Conservation (phyloP, 768 basidiomycete species). For the Mycena metata region DNA sequence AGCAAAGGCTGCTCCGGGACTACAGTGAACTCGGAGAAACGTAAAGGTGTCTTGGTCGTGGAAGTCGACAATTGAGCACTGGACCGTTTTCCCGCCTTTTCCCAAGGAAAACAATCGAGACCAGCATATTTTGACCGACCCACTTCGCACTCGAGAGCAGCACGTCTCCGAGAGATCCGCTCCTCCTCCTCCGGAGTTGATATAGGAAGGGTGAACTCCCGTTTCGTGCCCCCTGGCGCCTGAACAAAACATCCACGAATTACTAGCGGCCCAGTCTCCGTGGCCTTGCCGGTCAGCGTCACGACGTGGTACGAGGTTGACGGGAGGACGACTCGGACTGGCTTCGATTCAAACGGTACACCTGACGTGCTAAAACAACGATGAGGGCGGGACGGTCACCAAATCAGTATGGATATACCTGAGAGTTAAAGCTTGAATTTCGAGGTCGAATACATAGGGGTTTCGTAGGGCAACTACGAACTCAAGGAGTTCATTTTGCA, state of each 20-base stretch:
- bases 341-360: slow-evolving; percentile 75
- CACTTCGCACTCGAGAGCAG: slow-evolving; percentile 72
- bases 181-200: slow-evolving; percentile 80
- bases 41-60: slow-evolving; percentile 47
- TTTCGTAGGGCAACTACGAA: slow-evolving; percentile 89
- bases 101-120: slow-evolving; percentile 77
- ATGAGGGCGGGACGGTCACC: slow-evolving; percentile 8
- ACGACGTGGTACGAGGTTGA: slow-evolving; percentile 82
- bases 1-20: slow-evolving; percentile 90
- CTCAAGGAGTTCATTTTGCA: slow-evolving; percentile 88
- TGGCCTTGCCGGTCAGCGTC: slow-evolving; percentile 75
- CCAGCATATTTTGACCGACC: slow-evolving; percentile 83
- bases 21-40: slow-evolving; percentile 85
- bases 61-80: slow-evolving; percentile 29
- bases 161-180: slow-evolving; percentile 66
- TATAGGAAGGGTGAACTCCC: slow-evolving; percentile 84
- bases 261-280: slow-evolving; percentile 72
- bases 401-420: slow-evolving; percentile 64
- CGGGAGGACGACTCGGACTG: slow-evolving; percentile 75
- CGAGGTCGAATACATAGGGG: slow-evolving; percentile 92
- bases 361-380: slow-evolving; percentile 78
- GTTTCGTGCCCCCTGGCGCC: slow-evolving; percentile 76
- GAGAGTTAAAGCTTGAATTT: slow-evolving; percentile 83
- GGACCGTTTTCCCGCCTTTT: slow-evolving; percentile 60
- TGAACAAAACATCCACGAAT: slow-evolving; percentile 87